Evolutionary conservation across 2,329 filamentous ascomycete genomes (phyloP).

Genomic region (Claviceps fusiformis): DNA sequence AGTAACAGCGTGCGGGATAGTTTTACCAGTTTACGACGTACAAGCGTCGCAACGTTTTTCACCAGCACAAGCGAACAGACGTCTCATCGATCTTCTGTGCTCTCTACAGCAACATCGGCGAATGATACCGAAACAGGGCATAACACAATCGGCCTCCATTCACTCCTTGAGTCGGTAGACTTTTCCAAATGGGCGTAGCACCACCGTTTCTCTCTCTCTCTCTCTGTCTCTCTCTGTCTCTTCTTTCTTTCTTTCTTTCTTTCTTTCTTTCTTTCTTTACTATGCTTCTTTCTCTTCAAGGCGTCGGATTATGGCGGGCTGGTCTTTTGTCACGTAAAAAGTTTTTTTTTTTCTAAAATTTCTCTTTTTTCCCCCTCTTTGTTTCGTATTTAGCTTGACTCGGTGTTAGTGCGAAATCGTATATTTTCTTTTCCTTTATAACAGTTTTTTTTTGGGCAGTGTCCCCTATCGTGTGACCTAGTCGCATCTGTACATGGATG

Average conservation of each 20-base stretch:
- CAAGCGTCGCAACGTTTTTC: constrained; percentile 54
- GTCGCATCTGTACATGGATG: background rate
- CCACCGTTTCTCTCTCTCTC: background rate
- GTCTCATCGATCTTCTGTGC: constrained; percentile 45
- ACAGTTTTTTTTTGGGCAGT: background rate
- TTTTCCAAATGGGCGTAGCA: constrained; percentile 25
- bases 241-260: too few relatives aligned
- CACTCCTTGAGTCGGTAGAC: constrained; percentile 23
- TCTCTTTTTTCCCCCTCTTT: background rate
- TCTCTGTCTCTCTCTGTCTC: background rate
- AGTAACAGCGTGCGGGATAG: constrained; percentile 39
- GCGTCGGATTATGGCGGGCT: constrained; percentile 1
- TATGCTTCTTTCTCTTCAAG: background rate
- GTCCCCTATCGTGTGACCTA: background rate
- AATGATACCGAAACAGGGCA: constrained; percentile 38
- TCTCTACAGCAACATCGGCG: constrained; percentile 38
- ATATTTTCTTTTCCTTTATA: background rate
- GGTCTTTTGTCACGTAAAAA: background rate
- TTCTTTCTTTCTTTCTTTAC: background rate
- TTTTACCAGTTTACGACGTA: constrained; percentile 44
- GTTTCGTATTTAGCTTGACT: background rate
- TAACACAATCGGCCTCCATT: constrained; percentile 16
- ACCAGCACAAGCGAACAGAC: constrained; percentile 41
- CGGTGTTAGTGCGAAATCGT: background rate
- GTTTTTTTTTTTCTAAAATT: background rate